Conservation (phyloP, 2,329 filamentous ascomycete species). For the Colletotrichum tanaceti region DNA sequence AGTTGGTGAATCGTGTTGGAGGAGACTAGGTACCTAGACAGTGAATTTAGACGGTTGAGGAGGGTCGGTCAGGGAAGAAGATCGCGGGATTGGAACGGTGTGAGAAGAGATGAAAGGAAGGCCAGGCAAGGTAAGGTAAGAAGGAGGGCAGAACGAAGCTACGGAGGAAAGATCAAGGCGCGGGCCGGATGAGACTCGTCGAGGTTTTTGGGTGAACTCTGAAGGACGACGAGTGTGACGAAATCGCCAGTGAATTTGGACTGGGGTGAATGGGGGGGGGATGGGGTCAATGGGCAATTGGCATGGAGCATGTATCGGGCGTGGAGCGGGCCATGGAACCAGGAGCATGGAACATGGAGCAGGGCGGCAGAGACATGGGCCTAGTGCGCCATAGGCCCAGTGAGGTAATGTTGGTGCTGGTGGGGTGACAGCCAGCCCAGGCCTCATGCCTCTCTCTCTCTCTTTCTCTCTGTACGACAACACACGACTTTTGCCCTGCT, state of each 20-base stretch:
- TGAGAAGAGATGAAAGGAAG: neutral
- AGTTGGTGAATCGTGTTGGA: neutral
- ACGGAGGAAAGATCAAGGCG: neutral
- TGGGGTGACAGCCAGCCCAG: slow-evolving; percentile 30
- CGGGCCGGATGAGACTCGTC: neutral
- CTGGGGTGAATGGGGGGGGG: slow-evolving; percentile 8
- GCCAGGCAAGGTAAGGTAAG: neutral
- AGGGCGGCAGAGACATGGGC: slow-evolving; percentile 27
- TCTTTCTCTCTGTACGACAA: neutral
- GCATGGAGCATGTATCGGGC: slow-evolving; percentile 33
- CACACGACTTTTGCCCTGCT: slow-evolving; percentile 10
- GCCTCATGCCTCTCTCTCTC: slow-evolving; percentile 19
- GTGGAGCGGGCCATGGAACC: slow-evolving; percentile 28
- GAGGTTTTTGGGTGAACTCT: slow-evolving; percentile 28
- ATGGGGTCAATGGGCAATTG: slow-evolving; percentile 38
- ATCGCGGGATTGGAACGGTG: slow-evolving; percentile 1
- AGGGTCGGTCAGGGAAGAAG: slow-evolving; percentile 4
- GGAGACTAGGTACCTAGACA: neutral
- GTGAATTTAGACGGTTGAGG: neutral
- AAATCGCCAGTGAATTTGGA: slow-evolving; percentile 39
- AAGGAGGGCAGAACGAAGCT: slow-evolving; percentile 1
- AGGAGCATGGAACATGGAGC: slow-evolving; percentile 35
- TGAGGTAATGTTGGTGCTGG: slow-evolving; percentile 29
- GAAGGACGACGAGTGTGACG: slow-evolving; percentile 39
- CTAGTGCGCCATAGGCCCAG: slow-evolving; percentile 10